Evolutionary conservation across 805 yeast species (phyloP).

Genomic region (Lipomyces chichibuensis): DNA sequence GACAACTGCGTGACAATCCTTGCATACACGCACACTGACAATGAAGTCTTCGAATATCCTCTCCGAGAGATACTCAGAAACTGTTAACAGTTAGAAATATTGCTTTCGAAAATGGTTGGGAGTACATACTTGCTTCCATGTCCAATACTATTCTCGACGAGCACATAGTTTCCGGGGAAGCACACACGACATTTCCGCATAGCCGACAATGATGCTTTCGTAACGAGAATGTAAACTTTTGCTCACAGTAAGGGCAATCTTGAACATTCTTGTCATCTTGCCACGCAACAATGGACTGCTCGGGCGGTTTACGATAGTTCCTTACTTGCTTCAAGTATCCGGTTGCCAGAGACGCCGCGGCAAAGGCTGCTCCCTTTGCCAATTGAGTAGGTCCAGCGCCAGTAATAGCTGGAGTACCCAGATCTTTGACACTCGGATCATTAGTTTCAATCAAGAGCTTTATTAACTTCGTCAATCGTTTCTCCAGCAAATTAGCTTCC

Average conservation of each 20-base stretch:
- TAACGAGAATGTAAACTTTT: slow-evolving; percentile 57
- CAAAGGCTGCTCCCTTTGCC: slow-evolving; percentile 35
- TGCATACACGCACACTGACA: slow-evolving; percentile 61
- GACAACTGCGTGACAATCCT: slow-evolving; percentile 64
- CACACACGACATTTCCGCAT: slow-evolving; percentile 85
- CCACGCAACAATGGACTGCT: slow-evolving; percentile 65
- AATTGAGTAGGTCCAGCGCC: slow-evolving; percentile 39
- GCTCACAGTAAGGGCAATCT: slow-evolving; percentile 67
- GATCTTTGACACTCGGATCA: slow-evolving; percentile 38
- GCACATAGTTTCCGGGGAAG: slow-evolving; percentile 62
- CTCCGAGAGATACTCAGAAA: slow-evolving; percentile 24
- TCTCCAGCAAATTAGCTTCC: slow-evolving; percentile 60
- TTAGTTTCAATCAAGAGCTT: slow-evolving; percentile 23
- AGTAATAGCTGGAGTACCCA: slow-evolving; percentile 18
- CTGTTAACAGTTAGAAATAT: slow-evolving; percentile 8
- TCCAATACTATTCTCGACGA: slow-evolving; percentile 57
- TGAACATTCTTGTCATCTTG: slow-evolving; percentile 53
- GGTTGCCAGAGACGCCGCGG: slow-evolving; percentile 32
- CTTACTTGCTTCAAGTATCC: slow-evolving; percentile 29
- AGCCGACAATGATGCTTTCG: slow-evolving; percentile 90
- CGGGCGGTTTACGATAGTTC: slow-evolving; percentile 47
- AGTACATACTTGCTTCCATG: slow-evolving; percentile 15
- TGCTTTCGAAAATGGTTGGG: background rate
- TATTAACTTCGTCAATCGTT: slow-evolving; percentile 49
- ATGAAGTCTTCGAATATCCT: slow-evolving; percentile 28